Conservation (phyloP, 2,329 filamentous ascomycete genomes). For the Leptosphaerulina australis region DNA sequence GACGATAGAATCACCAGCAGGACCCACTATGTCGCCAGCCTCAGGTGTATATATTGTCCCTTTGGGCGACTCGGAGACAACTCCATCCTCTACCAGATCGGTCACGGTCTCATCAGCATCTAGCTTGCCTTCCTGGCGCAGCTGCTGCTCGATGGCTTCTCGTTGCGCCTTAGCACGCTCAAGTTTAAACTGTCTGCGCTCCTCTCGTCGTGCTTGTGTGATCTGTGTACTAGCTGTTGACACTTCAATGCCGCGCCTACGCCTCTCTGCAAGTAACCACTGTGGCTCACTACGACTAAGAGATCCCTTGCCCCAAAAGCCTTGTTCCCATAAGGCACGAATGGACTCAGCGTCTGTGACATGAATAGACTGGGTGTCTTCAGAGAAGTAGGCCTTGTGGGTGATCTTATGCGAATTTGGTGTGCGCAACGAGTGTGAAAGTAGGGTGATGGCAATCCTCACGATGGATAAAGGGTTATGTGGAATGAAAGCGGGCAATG, state of each 20-base stretch:
- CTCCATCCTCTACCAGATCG: conserved; percentile 40
- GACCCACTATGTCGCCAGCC: conserved; percentile 19
- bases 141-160: conserved; percentile 77
- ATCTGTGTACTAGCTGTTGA: conserved; percentile 79
- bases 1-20: conserved; percentile 17
- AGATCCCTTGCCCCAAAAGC: conserved; percentile 94
- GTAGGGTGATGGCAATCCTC: conserved; percentile 77
- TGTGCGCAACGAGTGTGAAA: conserved; percentile 71
- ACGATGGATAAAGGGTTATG: conserved; percentile 90
- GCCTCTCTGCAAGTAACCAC: conserved; percentile 85
- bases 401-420: conserved; percentile 68
- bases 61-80: conserved; percentile 26
- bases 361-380: conserved; percentile 80
- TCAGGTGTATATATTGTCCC: conserved; percentile 28
- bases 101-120: conserved; percentile 30
- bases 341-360: conserved; percentile 78
- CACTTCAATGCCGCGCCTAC: conserved; percentile 68
- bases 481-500: conserved; percentile 85
- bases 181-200: conserved; percentile 84
- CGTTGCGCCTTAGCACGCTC: conserved; percentile 88
- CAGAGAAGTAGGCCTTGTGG: conserved; percentile 80
- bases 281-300: conserved; percentile 93
- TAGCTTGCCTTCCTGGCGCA: conserved; percentile 59
- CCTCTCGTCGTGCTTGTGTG: conserved; percentile 76
- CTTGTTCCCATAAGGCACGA: conserved; percentile 89